phyloP scores from a whole-genome alignment of 2,329 filamentous ascomycete genomes.

The Pseudogymnoascus pannorum region DNA sequence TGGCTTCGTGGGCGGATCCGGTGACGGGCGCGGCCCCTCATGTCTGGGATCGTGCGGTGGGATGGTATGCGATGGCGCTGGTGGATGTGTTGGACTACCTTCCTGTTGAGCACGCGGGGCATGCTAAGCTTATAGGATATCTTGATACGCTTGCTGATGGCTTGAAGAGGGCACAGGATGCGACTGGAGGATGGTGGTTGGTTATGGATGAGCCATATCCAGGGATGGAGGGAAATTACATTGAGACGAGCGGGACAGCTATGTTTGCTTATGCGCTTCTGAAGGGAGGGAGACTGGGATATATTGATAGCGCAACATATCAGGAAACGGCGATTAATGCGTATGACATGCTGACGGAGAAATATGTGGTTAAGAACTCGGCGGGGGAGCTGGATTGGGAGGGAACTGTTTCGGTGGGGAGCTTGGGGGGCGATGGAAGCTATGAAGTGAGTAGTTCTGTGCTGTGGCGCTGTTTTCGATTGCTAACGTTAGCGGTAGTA shows the following conservation, averaged over 20 bases:
- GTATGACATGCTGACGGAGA: slow-evolving; percentile 18
- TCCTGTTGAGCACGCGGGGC: slow-evolving; percentile 18
- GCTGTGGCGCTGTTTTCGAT: not conserved
- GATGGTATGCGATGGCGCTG: slow-evolving; percentile 33
- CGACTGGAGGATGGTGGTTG: slow-evolving; percentile 34
- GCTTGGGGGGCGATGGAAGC: slow-evolving; percentile 18
- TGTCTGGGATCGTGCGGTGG: slow-evolving; percentile 33
- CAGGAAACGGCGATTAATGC: slow-evolving; percentile 15
- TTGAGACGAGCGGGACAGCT: slow-evolving; percentile 32
- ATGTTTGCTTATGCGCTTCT: slow-evolving; percentile 35
- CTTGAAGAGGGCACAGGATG: slow-evolving; percentile 18
- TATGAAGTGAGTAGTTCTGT: slow-evolving; percentile 17
- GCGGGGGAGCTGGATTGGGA: slow-evolving; percentile 19
- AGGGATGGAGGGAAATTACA: slow-evolving; percentile 29
- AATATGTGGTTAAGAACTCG: not conserved
- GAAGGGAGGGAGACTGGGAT: slow-evolving; percentile 32
- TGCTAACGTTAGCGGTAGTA: slow-evolving; percentile 14
- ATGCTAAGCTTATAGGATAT: slow-evolving; percentile 10
- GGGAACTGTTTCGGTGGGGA: slow-evolving; percentile 20
- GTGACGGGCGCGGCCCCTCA: slow-evolving; percentile 32
- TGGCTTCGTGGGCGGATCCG: slow-evolving; percentile 31
- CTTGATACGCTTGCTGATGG: slow-evolving; percentile 13
- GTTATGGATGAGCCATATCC: slow-evolving; percentile 24
- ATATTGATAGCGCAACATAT: slow-evolving; percentile 20
- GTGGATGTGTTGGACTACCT: slow-evolving; percentile 31